Evolutionary conservation across 257 asterid species (phyloP).

Genomic region (Henckelia pumila): DNA sequence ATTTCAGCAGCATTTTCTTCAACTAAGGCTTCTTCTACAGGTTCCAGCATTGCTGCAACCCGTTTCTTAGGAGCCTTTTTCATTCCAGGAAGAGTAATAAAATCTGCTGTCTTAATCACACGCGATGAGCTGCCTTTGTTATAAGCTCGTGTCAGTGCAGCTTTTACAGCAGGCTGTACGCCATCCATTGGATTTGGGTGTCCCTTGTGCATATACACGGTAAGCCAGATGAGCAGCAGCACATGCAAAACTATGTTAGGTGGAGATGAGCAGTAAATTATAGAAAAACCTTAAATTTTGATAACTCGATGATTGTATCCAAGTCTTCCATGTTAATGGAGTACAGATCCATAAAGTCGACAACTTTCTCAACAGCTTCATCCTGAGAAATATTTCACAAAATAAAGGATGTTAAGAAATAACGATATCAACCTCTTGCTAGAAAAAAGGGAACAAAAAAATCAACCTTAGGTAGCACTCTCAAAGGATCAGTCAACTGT

Average conservation of each 20-base stretch:
- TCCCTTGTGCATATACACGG: conserved; percentile 50
- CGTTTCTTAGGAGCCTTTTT: conserved; percentile 89
- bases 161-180: conserved; percentile 76
- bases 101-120: conserved; percentile 73
- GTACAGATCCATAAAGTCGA: conserved; percentile 86
- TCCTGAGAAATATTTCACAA: conserved; percentile 50
- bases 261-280: conserved; percentile 1
- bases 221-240: conserved; percentile 23
- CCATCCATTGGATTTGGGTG: conserved; percentile 80
- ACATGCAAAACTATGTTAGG: not conserved
- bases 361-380: conserved; percentile 84
- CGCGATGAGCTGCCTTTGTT: conserved; percentile 93
- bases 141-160: conserved; percentile 88
- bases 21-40: conserved; percentile 50
- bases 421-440: conserved; percentile 5
- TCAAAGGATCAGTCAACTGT: conserved; percentile 77
- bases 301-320: conserved; percentile 75
- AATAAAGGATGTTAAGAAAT: conserved; percentile 18
- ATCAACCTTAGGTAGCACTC: conserved; percentile 63
- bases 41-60: conserved; percentile 94
- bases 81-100: conserved; percentile 79
- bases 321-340: conserved; percentile 88
- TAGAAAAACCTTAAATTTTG: conserved; percentile 68
- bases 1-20: conserved; percentile 44
- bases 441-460: conserved; percentile 13